These are phyloP conservation scores for Linnemannia exigua DNA, from an alignment of 192 early-diverging fungal species.

Conservation along the genomic window DNA sequence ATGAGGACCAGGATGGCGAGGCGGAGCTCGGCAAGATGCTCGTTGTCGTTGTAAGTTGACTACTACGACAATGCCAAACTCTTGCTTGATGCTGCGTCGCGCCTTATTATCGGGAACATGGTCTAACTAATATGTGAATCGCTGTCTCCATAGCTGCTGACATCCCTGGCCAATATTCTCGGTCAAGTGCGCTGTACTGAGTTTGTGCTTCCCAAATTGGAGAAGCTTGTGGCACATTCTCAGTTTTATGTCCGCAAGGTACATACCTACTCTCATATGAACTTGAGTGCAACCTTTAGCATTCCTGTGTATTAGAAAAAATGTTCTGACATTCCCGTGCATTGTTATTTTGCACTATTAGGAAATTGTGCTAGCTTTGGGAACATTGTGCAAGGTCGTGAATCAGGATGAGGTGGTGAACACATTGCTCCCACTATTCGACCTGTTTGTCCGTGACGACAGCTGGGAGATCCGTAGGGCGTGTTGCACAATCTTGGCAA, in stretches of 20 bases:
- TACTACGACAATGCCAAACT: background rate
- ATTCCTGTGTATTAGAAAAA: too few species aligned
- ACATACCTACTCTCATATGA: too few species aligned
- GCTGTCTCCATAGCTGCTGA: conserved; percentile 58
- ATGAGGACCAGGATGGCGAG: conserved; percentile 56
- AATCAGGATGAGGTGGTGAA: conserved; percentile 41
- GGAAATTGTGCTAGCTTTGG: conserved; percentile 58
- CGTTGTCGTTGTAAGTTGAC: conserved; percentile 54
- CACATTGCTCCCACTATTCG: conserved; percentile 65
- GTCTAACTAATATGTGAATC: background rate
- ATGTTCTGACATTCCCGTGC: background rate
- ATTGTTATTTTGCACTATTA: too few species aligned
- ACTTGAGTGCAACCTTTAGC: too few species aligned
- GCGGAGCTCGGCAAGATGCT: conserved; percentile 59
- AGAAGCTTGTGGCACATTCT: conserved; percentile 56
- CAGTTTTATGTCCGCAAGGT: conserved; percentile 73
- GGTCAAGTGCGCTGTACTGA: conserved; percentile 61
- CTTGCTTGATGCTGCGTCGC: background rate
- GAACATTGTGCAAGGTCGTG: conserved; percentile 39
- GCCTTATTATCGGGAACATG: background rate
- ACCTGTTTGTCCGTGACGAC: conserved; percentile 60
- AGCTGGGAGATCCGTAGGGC: conserved; percentile 74
- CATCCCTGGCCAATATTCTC: conserved; percentile 61
- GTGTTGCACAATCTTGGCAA: conserved; percentile 61
- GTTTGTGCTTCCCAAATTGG: conserved; percentile 65